Evolutionary conservation across 2,329 filamentous ascomycete genomes (phyloP), one percentile per base, ranked within the genome.

Genomic region (Sporothrix variecibatus): DNA sequence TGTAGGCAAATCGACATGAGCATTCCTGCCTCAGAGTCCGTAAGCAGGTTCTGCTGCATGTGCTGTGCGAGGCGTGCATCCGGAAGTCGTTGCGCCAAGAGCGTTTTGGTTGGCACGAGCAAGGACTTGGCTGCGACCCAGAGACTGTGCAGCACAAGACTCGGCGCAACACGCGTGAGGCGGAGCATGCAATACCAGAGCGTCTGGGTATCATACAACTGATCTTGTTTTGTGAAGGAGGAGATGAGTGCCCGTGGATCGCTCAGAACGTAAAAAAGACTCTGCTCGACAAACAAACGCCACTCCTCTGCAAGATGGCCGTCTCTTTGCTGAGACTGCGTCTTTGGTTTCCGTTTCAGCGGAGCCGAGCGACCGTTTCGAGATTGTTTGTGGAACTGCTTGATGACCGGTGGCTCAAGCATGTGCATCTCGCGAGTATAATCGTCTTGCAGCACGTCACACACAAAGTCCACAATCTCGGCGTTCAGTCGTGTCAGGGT

Each of bases 171-270:
- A 68, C 88, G 84, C 5, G 87, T 89, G 80, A 92, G 82, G 73
- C 87, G 86, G 72, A 90, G 81, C 85, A 90, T 89, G 78, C 87
- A 88, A 78, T 90, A 91, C 88, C 87, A 92, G 0, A 90, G 81
- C 17, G 86, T 88, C 71, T 89, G 88, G 0, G 89, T 90, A 79
- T 91, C 88, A 72, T 89, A 85, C 0, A 89, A 79, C 62, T 86
- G 84, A 12, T 84, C 85, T 12, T 87, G 82, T 60, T 82, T 80
- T 1, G 86, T 87, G 76, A 93, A 92, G 0, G 90, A 91, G 51
- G 81, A 82, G 38, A 91, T 81, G 9, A 89, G 81, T 5, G 86
- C 83, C 17, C 84, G 83, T 0, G 89, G 88, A 68, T 89, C 86
- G 76, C 88, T 89, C 67, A 93, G 83, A 7, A 91, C 86, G 77